A percentile compares a stretch with the other conserved stretches of the same genome.
These are phyloP conservation scores for Oenanthe javanica DNA, from an alignment of 140 eudicot genomes.

Conservation along the genomic window DNA sequence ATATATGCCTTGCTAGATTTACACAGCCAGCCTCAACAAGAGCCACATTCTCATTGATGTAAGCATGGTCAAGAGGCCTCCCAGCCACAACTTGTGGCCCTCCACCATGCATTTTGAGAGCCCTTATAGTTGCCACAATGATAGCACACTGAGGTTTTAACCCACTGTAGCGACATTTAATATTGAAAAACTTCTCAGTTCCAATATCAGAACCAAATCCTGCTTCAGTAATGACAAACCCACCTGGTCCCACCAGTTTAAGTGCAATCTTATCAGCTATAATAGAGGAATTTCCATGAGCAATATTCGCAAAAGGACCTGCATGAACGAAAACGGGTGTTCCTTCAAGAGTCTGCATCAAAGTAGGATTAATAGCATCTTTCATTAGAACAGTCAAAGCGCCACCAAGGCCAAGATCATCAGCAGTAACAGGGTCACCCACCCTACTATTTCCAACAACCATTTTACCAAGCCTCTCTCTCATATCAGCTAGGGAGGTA, in stretches of 20 bases:
- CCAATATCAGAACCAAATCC: slow-evolving; percentile 99
- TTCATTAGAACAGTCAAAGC: slow-evolving; percentile 94
- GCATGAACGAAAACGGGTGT: slow-evolving; percentile 98
- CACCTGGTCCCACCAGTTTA: slow-evolving; percentile 92
- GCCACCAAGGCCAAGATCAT: slow-evolving; percentile 94
- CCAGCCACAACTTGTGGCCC: slow-evolving; percentile 96
- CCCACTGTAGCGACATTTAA: slow-evolving; percentile 89
- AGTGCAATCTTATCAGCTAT: slow-evolving; percentile 90
- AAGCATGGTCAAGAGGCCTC: slow-evolving; percentile 82
- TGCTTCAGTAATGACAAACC: slow-evolving; percentile 94
- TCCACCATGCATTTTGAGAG: slow-evolving; percentile 98
- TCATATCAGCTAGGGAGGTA: slow-evolving; percentile 81
- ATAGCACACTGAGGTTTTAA: slow-evolving; percentile 92
- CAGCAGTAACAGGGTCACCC: slow-evolving; percentile 94
- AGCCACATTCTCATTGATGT: slow-evolving; percentile 66
- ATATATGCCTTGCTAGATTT: slow-evolving; percentile 75
- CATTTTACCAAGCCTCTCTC: slow-evolving; percentile 96
- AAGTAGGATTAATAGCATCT: slow-evolving; percentile 94
- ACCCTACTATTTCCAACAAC: slow-evolving; percentile 81
- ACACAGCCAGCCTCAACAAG: slow-evolving; percentile 98
- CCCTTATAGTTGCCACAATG: slow-evolving; percentile 90
- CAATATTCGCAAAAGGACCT: slow-evolving; percentile 96
- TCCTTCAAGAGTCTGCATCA: slow-evolving; percentile 99
- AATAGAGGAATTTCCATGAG: slow-evolving; percentile 94
- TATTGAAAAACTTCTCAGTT: slow-evolving; percentile 94